Conservation (phyloP, 352 stramenopile species). For the Phytophthora chlamydospora region DNA sequence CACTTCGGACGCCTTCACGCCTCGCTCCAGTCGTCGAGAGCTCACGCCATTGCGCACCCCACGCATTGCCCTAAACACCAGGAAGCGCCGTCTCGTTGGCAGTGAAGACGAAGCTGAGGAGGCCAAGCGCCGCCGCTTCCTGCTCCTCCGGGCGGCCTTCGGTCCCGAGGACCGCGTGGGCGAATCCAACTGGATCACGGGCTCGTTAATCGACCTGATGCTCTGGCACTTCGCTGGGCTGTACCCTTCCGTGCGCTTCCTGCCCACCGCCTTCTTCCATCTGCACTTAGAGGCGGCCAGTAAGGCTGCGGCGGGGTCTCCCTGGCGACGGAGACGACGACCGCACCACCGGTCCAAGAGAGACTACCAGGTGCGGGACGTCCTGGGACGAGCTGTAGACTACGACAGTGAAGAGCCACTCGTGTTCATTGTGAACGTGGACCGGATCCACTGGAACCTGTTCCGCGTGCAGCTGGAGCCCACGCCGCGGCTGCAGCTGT, state of each 20-base stretch:
- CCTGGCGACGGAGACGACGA: slow-evolving; percentile 26
- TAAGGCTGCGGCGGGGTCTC: slow-evolving; percentile 1
- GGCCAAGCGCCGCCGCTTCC: slow-evolving; percentile 23
- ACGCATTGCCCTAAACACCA: slow-evolving; percentile 6
- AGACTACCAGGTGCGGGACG: slow-evolving; percentile 62
- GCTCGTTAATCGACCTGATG: slow-evolving; percentile 86
- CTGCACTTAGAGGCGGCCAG: slow-evolving; percentile 51
- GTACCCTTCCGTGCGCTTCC: slow-evolving; percentile 77
- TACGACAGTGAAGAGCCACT: slow-evolving; percentile 61
- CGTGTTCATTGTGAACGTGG: slow-evolving; percentile 86
- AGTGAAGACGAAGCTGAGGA: slow-evolving; percentile 26
- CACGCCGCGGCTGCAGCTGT: slow-evolving; percentile 79
- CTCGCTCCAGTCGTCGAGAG: slow-evolving; percentile 12
- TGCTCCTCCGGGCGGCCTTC: slow-evolving; percentile 62
- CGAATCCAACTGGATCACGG: slow-evolving; percentile 85
- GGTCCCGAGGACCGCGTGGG: slow-evolving; percentile 65
- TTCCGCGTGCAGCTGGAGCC: slow-evolving; percentile 81
- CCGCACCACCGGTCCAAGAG: slow-evolving; percentile 10
- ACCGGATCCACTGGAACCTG: slow-evolving; percentile 89
- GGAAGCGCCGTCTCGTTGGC: slow-evolving; percentile 20
- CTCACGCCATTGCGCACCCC: slow-evolving; percentile 10
- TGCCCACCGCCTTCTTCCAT: slow-evolving; percentile 88
- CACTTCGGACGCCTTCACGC: neutral
- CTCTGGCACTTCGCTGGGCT: slow-evolving; percentile 78
- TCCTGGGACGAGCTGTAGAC: slow-evolving; percentile 71